Conservation (phyloP, 2,329 filamentous ascomycete genomes). For the Verticillium zaregamsianum region DNA sequence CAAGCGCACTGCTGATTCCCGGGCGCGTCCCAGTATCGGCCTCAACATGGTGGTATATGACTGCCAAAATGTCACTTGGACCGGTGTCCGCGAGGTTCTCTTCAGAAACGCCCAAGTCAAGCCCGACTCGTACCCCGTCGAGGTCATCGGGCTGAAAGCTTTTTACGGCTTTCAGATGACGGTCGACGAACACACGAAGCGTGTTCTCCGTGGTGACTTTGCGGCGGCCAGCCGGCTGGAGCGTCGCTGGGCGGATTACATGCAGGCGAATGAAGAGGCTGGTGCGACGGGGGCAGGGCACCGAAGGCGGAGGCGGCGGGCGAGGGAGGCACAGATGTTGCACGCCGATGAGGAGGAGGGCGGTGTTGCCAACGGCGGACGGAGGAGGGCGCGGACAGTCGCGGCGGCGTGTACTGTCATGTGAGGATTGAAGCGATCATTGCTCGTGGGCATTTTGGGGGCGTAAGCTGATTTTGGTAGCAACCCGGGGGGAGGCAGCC, state of each 20-base stretch:
- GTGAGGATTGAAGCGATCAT: constrained; percentile 32
- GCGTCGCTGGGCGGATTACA: constrained; percentile 88
- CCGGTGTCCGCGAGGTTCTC: constrained; percentile 80
- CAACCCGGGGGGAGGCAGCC: background rate
- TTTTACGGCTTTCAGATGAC: constrained; percentile 96
- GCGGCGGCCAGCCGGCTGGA: constrained; percentile 73
- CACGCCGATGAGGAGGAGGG: constrained; percentile 79
- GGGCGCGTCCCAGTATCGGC: constrained; percentile 50
- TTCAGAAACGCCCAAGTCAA: constrained; percentile 76
- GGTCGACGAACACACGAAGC: constrained; percentile 87
- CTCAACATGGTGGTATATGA: constrained; percentile 83
- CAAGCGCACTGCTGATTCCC: constrained; percentile 32
- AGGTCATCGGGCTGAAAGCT: constrained; percentile 84
- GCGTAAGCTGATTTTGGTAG: background rate
- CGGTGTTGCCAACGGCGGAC: constrained; percentile 43
- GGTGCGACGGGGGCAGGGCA: constrained; percentile 62
- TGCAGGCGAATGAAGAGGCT: constrained; percentile 87
- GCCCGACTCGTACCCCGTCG: constrained; percentile 59
- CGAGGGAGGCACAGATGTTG: constrained; percentile 74
- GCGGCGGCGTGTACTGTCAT: constrained; percentile 57
- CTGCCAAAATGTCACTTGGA: constrained; percentile 89
- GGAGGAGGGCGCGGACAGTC: constrained; percentile 61
- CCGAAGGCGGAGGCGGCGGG: constrained; percentile 68
- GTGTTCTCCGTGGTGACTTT: constrained; percentile 74
- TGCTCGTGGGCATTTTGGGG: background rate